Percentiles rank a stretch among this genome's conserved stretches.
Evolutionary conservation across 2,329 filamentous ascomycete genomes (phyloP).

Genomic region (Diaporthe sp.): DNA sequence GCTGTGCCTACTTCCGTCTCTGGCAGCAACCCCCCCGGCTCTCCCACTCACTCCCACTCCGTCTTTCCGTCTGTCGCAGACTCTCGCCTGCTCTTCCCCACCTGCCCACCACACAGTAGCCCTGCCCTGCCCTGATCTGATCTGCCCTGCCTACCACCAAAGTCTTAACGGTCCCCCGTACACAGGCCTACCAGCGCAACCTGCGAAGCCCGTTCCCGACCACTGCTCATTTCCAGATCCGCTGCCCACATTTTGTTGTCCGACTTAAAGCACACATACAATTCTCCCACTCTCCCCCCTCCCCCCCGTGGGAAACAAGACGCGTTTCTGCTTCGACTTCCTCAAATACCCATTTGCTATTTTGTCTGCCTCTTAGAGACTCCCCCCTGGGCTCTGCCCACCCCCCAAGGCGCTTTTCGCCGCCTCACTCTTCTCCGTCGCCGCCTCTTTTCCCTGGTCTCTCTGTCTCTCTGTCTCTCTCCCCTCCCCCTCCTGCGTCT

Average conservation of each 20-base stretch:
- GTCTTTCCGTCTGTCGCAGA: slow-evolving; percentile 9
- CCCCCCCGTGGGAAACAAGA: neutral
- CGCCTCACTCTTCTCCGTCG: slow-evolving; percentile 31
- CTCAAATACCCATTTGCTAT: slow-evolving; percentile 32
- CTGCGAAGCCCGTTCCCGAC: neutral
- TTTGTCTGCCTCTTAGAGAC: slow-evolving; percentile 37
- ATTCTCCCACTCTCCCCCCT: slow-evolving; percentile 32
- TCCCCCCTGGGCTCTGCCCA: slow-evolving; percentile 38
- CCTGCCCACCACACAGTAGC: neutral
- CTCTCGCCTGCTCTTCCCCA: neutral
- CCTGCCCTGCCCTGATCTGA: neutral
- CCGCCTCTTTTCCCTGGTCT: neutral
- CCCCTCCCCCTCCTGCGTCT: slow-evolving; percentile 38
- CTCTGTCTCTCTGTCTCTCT: neutral
- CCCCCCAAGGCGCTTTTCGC: slow-evolving; percentile 36
- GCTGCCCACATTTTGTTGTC: slow-evolving; percentile 36
- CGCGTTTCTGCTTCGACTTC: slow-evolving; percentile 1
- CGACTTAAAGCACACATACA: slow-evolving; percentile 35
- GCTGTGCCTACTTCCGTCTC: slow-evolving; percentile 9
- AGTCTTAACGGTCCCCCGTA: neutral
- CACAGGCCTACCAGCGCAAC: neutral
- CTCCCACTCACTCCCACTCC: neutral
- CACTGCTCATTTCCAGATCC: slow-evolving; percentile 33
- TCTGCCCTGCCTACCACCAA: neutral
- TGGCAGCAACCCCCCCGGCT: neutral